These are phyloP conservation scores for Stenocarpella maydis DNA, from an alignment of 2,329 filamentous ascomycete species.

Conservation along the genomic window DNA sequence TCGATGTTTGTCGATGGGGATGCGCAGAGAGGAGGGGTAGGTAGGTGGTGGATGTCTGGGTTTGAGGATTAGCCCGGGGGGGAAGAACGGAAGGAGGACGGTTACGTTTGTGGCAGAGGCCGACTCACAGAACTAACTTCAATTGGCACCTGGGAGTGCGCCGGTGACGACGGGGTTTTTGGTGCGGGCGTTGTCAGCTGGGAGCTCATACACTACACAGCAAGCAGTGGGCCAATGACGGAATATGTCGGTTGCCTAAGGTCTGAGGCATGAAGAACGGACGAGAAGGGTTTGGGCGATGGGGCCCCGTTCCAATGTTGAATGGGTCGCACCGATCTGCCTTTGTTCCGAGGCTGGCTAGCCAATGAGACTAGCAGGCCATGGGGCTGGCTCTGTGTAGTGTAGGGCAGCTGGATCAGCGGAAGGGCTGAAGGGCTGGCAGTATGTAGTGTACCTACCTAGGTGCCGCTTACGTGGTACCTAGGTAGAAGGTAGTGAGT, in stretches of 20 bases:
- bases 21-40: slow-evolving; percentile 5
- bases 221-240: slow-evolving; percentile 31
- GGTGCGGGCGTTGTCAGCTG: slow-evolving; percentile 4
- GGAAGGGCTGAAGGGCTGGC: too few species aligned
- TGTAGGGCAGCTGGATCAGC: slow-evolving; percentile 8
- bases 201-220: slow-evolving; percentile 22
- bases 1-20: slow-evolving; percentile 22
- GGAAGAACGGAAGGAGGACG: not conserved
- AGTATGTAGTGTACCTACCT: too few species aligned
- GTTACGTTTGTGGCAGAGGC: slow-evolving; percentile 15
- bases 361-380: slow-evolving; percentile 26
- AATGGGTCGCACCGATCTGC: slow-evolving; percentile 20
- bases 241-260: slow-evolving; percentile 31
- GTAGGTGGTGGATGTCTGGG: not conserved
- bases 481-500: too few species aligned
- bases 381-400: slow-evolving; percentile 20
- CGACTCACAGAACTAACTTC: slow-evolving; percentile 31
- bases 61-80: slow-evolving; percentile 3
- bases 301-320: slow-evolving; percentile 8
- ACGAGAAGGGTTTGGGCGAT: not conserved
- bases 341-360: slow-evolving; percentile 5
- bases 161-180: slow-evolving; percentile 19
- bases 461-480: too few species aligned
- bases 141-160: slow-evolving; percentile 31
- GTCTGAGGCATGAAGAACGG: slow-evolving; percentile 14